Evolutionary conservation across 2,329 filamentous ascomycete species (phyloP), one percentile per base, ranked within the genome.

Genomic region (Pseudopyrenochaeta lycopersici): DNA sequence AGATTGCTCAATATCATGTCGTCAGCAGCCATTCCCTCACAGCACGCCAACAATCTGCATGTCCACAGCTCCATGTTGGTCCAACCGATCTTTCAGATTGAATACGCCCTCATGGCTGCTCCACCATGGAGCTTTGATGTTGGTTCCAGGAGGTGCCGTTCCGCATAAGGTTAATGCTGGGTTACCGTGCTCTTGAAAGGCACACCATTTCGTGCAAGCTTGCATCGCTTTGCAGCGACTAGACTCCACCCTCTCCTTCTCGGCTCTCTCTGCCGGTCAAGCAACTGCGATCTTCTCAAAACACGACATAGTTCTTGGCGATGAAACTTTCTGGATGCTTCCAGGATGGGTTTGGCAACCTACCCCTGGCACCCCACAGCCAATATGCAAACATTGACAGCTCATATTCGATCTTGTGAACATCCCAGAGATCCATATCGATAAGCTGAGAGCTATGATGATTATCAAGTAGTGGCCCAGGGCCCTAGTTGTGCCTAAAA

Each of bases 11-110:
- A 54, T 42, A 50, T 49, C 15, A 23, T 41, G 15, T 27, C 27
- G 54, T 56, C 51, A 57, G 46, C 50, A 47, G 45, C 45, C 50
- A 53, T 39, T 29, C 21, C 35, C n/a, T 39, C 31, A 9, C 35
- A 36, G 33, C 39, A 43, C 32, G 29, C 32, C 31, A 36, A 36
- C 43, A 36, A 18, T 46, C n/a, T 46, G 23, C 32, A 15, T 30
- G 23, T 14, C 27, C 23, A 42, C 40, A 30, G 12, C n/a, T 42
- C 11, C 4, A 21, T 23, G 36, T 23, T 23, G 9, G 20, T 39
- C 14, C 36, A 21, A 18, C 18, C 36, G 3, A 39, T 23, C 18
- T 39, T 21, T 39, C 36, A 39, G 17, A 27, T 42, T 27, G 23
- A 30, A 42, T 42, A 30, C 40, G 40, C 29, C 40, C 7, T 3